Evolutionary conservation across 1,139 yeast species (phyloP).

Genomic region (Taphrina betulina): DNA sequence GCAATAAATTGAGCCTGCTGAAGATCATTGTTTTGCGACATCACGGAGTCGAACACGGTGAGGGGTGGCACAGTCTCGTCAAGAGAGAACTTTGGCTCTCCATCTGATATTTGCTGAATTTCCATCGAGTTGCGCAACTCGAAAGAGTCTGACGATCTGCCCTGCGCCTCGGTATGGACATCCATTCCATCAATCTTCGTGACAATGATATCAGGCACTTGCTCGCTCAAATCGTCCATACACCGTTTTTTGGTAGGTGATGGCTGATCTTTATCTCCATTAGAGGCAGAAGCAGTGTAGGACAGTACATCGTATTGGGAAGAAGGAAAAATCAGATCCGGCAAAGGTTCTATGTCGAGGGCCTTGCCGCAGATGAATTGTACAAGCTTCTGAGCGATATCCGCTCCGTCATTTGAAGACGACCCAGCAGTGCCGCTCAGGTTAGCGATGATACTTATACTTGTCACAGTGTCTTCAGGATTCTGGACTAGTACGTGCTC

Average conservation of each 20-base stretch:
- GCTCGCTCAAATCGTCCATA: not conserved
- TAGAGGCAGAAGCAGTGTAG: not conserved
- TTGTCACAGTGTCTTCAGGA: slow-evolving; percentile 6
- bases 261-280: not conserved
- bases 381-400: not conserved
- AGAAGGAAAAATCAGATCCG: not conserved
- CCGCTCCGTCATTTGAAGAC: slow-evolving; percentile 2
- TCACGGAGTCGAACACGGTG: not conserved
- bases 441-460: slow-evolving; percentile 12
- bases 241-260: not conserved
- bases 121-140: not conserved
- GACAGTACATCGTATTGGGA: slow-evolving; percentile 10
- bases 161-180: slow-evolving; percentile 26
- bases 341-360: not conserved
- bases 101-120: not conserved
- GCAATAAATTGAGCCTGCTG: slow-evolving; percentile 20
- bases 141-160: not conserved
- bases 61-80: not conserved
- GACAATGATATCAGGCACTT: slow-evolving; percentile 10
- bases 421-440: slow-evolving; percentile 5
- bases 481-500: slow-evolving; percentile 12
- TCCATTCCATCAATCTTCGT: slow-evolving; percentile 24
- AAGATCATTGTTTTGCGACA: not conserved
- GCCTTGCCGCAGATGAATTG: slow-evolving; percentile 9
- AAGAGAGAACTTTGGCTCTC: not conserved